Evolutionary conservation across 228 moss, liverwort and hornwort species (phyloP), one percentile per base, ranked within the genome.

Genomic region (Sphagnum fallax): DNA sequence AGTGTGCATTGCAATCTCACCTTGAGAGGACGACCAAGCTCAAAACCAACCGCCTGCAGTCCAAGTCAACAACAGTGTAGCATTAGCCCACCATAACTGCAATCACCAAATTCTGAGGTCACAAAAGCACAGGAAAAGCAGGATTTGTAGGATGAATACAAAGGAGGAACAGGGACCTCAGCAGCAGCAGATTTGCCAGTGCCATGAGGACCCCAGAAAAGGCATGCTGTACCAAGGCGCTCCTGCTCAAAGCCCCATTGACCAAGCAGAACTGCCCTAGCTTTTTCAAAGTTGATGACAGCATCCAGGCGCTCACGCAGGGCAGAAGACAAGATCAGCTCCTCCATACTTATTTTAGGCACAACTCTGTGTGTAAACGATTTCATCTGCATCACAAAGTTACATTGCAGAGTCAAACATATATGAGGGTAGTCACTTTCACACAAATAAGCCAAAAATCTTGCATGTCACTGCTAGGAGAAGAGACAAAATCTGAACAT

Each of bases 21-120:
- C 87, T 87, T 87, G n/a, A 87, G 71, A 73, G 87, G 87, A 63
- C 87, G 87, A 18, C 87, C 87, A 69, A 87, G 75, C 67, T 87
- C 87, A 75, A 79, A 87, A 32, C 87, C 87, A 67, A 87, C 79
- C 4, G 87, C 83, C 86, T 86, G 82, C 70, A 69, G 47, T 47
- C 61, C 32, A 66, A 18, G 74, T 47, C 47, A 52, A 57, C 10
- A 55, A 52, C 18, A 14, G 52, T 67, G 10, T 9, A 52, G 5
- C 64, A 32, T 64, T 32, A 49, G 18, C 49, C 49, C 12, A 58
- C 5, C 52, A n/a, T 0, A 13, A 51, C 11, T 60, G 51, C 14
- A 10, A 53, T 47, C 61, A 32, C n/a, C 65, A 6, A 18, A 66
- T 62, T 62, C 49, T 32, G 16, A 16, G 5, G 11, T 13, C 5